Evolutionary conservation across 306 rosid species (phyloP).

Genomic region (barrel medic (Medicago truncatula)): MtrunA17r5.0-ANR NC_053043.1:40836001-40836500

Average conservation of each 20-base stretch:
- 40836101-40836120: slow-evolving; percentile 98
- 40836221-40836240: slow-evolving; percentile 94
- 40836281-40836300: slow-evolving; percentile 69
- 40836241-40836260: slow-evolving; percentile 97
- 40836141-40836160: slow-evolving; percentile 79
- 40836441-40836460: too few species aligned
- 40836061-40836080: slow-evolving; percentile 93
- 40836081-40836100: slow-evolving; percentile 86
- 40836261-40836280: slow-evolving; percentile 89
- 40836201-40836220: slow-evolving; percentile 55
- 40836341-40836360: slow-evolving; percentile 85
- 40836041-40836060: slow-evolving; percentile 86
- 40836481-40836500: too few species aligned
- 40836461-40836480: too few species aligned
- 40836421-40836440: neutral
- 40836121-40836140: slow-evolving; percentile 90
- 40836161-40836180: slow-evolving; percentile 71
- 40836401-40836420: slow-evolving; percentile 13
- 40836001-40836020: slow-evolving; percentile 59
- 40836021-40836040: slow-evolving; percentile 68
- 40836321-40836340: slow-evolving; percentile 78
- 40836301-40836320: slow-evolving; percentile 80
- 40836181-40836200: slow-evolving; percentile 80
- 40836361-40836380: slow-evolving; percentile 62
- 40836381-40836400: slow-evolving; percentile 36